A percentile compares a stretch with the other conserved stretches of the same genome.
These are phyloP conservation scores for Fusarium torulosum DNA, from an alignment of 2,329 filamentous ascomycete species.

Conservation along the genomic window DNA sequence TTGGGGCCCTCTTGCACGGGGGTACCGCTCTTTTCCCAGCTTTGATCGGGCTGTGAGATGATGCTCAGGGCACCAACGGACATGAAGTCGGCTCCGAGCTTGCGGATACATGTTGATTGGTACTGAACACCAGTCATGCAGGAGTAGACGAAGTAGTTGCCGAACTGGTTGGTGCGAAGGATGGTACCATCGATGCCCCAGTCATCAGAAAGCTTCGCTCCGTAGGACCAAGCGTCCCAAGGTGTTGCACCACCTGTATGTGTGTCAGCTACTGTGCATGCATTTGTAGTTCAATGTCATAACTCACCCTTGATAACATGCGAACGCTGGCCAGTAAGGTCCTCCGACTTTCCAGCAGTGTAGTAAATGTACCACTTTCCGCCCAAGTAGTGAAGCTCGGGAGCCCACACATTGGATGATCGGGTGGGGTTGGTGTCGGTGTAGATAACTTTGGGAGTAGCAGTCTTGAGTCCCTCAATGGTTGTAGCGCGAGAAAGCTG, in stretches of 20 bases:
- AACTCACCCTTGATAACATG: slow-evolving; percentile 64
- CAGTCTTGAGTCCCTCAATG: slow-evolving; percentile 67
- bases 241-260: slow-evolving; percentile 62
- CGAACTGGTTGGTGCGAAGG: slow-evolving; percentile 59
- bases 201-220: slow-evolving; percentile 59
- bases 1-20: slow-evolving; percentile 69
- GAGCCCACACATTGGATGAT: slow-evolving; percentile 70
- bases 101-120: slow-evolving; percentile 56
- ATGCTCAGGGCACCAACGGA: slow-evolving; percentile 59
- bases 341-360: slow-evolving; percentile 59
- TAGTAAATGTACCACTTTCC: slow-evolving; percentile 68
- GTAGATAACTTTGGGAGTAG: slow-evolving; percentile 64
- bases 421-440: slow-evolving; percentile 59
- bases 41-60: slow-evolving; percentile 63
- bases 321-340: slow-evolving; percentile 63
- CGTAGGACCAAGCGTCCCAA: slow-evolving; percentile 65
- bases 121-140: slow-evolving; percentile 60
- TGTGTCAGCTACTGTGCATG: neutral
- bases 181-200: slow-evolving; percentile 69
- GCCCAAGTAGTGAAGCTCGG: slow-evolving; percentile 66
- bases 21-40: slow-evolving; percentile 63
- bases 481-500: slow-evolving; percentile 67
- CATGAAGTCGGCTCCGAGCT: slow-evolving; percentile 56
- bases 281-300: fast-evolving
- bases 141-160: slow-evolving; percentile 67